These are phyloP conservation scores for Nothopassalora personata DNA, from an alignment of 2,329 filamentous ascomycete species.

Conservation along the genomic window DNA sequence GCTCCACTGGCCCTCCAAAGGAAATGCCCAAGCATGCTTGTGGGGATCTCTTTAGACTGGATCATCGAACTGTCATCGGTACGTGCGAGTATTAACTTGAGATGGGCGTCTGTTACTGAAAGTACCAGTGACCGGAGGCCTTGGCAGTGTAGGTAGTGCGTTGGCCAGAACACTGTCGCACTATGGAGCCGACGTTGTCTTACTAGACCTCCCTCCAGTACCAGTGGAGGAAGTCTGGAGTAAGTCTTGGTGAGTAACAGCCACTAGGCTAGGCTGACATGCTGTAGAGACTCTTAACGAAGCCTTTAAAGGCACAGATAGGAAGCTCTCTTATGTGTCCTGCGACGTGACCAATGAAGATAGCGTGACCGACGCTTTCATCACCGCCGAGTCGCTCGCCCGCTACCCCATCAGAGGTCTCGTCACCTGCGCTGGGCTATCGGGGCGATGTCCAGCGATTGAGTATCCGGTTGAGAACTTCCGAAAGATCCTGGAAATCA, in stretches of 20 bases:
- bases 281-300: neutral
- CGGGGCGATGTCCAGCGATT: constrained; percentile 19
- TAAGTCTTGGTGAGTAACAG: neutral
- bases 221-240: neutral
- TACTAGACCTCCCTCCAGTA: neutral
- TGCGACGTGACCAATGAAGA: constrained; percentile 4
- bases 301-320: neutral
- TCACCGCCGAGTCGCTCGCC: neutral
- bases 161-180: constrained; percentile 1
- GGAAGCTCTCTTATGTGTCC: neutral
- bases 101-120: neutral
- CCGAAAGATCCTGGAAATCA: constrained; percentile 32
- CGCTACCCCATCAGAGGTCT: constrained; percentile 1
- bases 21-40: neutral
- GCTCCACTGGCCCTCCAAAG: neutral
- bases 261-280: neutral
- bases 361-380: neutral
- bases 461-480: constrained; percentile 28
- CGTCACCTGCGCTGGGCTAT: constrained; percentile 17
- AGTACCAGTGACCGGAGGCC: constrained; percentile 5
- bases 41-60: constrained; percentile 3
- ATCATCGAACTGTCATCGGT: constrained; percentile 1
- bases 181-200: constrained; percentile 3
- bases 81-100: neutral
- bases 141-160: constrained; percentile 3